phyloP scores from a whole-genome alignment of 768 basidiomycete genomes.

The Dacryopinax spathularia region DNA sequence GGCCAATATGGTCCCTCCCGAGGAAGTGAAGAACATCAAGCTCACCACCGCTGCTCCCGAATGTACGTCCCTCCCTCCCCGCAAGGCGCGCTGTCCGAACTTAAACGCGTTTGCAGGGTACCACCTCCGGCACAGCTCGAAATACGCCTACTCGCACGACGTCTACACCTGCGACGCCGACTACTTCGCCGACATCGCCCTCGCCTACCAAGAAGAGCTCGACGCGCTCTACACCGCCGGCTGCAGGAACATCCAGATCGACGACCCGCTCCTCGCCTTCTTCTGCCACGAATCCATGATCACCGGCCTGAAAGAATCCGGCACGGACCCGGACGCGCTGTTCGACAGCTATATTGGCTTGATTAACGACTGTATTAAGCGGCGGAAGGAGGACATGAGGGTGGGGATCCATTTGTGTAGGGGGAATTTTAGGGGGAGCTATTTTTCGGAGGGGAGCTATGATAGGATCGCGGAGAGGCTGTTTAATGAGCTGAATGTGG shows the following conservation, averaged over 20 bases:
- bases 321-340: conserved; percentile 43
- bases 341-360: conserved; percentile 52
- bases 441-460: conserved; percentile 15
- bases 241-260: conserved; percentile 32
- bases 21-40: conserved; percentile 57
- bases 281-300: conserved; percentile 50
- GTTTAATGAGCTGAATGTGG: conserved; percentile 32
- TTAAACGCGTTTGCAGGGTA: background rate
- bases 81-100: conserved; percentile 14
- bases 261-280: conserved; percentile 40
- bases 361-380: conserved; percentile 28
- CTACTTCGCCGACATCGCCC: conserved; percentile 37
- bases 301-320: conserved; percentile 45
- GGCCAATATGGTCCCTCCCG: conserved; percentile 41
- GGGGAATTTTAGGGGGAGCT: conserved; percentile 20
- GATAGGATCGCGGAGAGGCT: conserved; percentile 20
- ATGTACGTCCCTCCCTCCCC: conserved; percentile 51
- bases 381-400: conserved; percentile 29
- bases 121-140: background rate
- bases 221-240: conserved; percentile 33
- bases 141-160: conserved; percentile 21
- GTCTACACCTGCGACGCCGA: conserved; percentile 48
- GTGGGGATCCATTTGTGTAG: conserved; percentile 50
- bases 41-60: conserved; percentile 57
- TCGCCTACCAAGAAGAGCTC: conserved; percentile 36